Evolutionary conservation across 1,139 yeast genomes (phyloP).

Genomic region (Ashbya aceris): DNA sequence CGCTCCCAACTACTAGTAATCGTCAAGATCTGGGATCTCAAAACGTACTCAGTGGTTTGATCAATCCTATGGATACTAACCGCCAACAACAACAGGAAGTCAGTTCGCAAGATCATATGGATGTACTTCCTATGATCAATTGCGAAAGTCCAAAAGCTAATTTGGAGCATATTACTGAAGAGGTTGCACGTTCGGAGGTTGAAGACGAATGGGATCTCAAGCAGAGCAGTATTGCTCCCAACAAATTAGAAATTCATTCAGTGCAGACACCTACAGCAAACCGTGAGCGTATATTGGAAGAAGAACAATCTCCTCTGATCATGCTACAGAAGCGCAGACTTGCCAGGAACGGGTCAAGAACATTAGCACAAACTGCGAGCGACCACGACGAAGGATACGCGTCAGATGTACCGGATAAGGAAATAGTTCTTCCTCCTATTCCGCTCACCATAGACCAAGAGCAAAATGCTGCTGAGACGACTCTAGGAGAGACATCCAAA

Average conservation of each 20-base stretch:
- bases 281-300: neutral
- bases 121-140: conserved; percentile 11
- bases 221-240: neutral
- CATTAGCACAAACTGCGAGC: conserved; percentile 8
- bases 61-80: neutral
- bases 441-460: conserved; percentile 7
- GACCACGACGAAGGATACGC: neutral
- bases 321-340: conserved; percentile 19
- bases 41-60: neutral
- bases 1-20: conserved; percentile 3
- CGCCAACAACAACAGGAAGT: neutral
- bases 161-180: neutral
- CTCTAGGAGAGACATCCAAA: neutral
- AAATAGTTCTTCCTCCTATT: neutral
- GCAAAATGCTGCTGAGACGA: neutral
- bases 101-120: conserved; percentile 11
- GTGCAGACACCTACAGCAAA: neutral
- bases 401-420: neutral
- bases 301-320: conserved; percentile 22
- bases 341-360: conserved; percentile 15
- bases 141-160: neutral
- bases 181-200: neutral
- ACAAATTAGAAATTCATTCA: neutral
- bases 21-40: neutral
- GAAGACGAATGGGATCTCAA: conserved; percentile 7